Percentiles rank a stretch among this genome's conserved stretches.
These are phyloP conservation scores for Candida palmyrensis DNA, from an alignment of 805 yeast species.

Conservation along the genomic window DNA sequence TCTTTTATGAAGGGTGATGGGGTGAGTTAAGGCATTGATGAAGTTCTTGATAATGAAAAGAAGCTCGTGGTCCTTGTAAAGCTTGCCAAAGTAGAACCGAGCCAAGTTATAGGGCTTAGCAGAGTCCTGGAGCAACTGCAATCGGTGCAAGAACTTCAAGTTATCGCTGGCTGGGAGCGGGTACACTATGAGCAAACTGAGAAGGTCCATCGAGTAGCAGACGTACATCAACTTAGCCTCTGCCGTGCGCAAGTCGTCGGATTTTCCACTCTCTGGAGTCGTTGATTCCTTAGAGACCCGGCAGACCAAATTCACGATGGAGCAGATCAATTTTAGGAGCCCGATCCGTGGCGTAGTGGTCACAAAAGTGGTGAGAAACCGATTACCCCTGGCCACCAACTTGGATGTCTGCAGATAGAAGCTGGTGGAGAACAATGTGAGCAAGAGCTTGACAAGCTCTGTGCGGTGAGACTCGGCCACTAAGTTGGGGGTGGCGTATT, in stretches of 20 bases:
- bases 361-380: conserved; percentile 53
- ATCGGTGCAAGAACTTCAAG: conserved; percentile 30
- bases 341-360: conserved; percentile 45
- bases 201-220: conserved; percentile 54
- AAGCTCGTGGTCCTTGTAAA: conserved; percentile 53
- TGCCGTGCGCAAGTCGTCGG: conserved; percentile 20
- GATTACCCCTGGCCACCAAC: conserved; percentile 50
- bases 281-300: conserved; percentile 36
- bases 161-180: conserved; percentile 47
- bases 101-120: conserved; percentile 40
- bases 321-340: conserved; percentile 52
- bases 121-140: conserved; percentile 15
- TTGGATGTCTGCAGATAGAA: conserved; percentile 45
- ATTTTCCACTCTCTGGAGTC: conserved; percentile 6
- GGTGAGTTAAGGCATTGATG: conserved; percentile 41
- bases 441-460: conserved; percentile 58
- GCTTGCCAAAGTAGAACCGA: conserved; percentile 45
- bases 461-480: conserved; percentile 54
- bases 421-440: conserved; percentile 57
- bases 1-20: conserved; percentile 30
- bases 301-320: conserved; percentile 61
- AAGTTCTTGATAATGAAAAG: conserved; percentile 44
- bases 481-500: conserved; percentile 19
- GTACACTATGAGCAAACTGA: conserved; percentile 57
- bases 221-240: conserved; percentile 45